Percentiles rank a stretch among this genome's conserved stretches.
These are phyloP conservation scores for Leishmania gerbilli DNA, from an alignment of 208 protist genomes.

Conservation along the genomic window DNA sequence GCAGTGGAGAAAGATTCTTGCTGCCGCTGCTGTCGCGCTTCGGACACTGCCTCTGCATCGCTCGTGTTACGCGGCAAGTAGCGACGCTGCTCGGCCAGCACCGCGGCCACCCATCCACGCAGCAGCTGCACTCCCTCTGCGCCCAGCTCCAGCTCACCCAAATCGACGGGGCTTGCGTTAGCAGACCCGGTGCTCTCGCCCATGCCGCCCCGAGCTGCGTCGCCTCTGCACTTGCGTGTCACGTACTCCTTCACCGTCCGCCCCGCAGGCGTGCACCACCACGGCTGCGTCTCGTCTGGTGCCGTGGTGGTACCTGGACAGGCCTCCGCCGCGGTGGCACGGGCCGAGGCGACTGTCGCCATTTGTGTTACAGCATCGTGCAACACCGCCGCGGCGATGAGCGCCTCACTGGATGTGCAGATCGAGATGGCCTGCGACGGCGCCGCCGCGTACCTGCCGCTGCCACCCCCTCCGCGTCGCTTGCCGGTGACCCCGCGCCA, in stretches of 20 bases:
- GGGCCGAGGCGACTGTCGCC: constrained; percentile 4
- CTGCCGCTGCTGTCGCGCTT: not conserved
- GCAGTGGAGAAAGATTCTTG: not conserved
- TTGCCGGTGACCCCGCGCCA: not conserved
- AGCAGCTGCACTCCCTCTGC: constrained; percentile 9
- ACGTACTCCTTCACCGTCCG: constrained; percentile 24
- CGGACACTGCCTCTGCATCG: not conserved
- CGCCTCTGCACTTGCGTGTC: constrained; percentile 11
- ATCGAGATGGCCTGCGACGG: constrained; percentile 21
- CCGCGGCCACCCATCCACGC: constrained; percentile 6
- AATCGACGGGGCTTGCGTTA: not conserved
- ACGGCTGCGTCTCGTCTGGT: not conserved
- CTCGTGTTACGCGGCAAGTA: not conserved
- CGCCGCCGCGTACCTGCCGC: not conserved
- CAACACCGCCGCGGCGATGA: constrained; percentile 59
- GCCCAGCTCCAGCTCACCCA: constrained; percentile 12
- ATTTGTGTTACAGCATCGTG: constrained; percentile 54
- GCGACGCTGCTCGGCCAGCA: not conserved
- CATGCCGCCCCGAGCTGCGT: not conserved
- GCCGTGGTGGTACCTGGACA: not conserved
- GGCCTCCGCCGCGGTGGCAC: not conserved
- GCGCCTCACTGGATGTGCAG: constrained; percentile 38
- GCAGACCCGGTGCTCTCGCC: not conserved
- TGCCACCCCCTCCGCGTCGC: not conserved
- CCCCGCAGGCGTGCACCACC: not conserved